Evolutionary conservation across 208 protist genomes (phyloP).

Genomic region (Vickermania ingenoplastis): DNA sequence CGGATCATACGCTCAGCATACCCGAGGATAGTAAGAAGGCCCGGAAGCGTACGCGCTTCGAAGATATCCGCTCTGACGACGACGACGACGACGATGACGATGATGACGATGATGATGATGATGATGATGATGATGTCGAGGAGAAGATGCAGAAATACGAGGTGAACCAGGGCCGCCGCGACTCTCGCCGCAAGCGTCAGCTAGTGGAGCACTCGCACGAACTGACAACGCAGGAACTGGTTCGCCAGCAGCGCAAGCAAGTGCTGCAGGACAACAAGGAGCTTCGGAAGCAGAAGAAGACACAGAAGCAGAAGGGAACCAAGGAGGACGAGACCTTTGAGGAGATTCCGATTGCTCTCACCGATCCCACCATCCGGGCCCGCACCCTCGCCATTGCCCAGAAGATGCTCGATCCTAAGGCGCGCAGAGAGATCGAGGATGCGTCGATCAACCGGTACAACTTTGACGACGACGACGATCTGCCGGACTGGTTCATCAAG

Average conservation of each 20-base stretch:
- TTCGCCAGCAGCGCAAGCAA: constrained; percentile 77
- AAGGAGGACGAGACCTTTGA: constrained; percentile 74
- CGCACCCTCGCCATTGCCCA: constrained; percentile 82
- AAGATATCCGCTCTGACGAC: constrained; percentile 29
- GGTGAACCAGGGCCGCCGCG: constrained; percentile 48
- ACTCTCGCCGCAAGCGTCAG: constrained; percentile 62
- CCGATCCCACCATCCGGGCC: constrained; percentile 75
- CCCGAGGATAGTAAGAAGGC: constrained; percentile 4
- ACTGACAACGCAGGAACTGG: constrained; percentile 73
- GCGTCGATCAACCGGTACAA: constrained; percentile 82
- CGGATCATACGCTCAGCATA: constrained; percentile 17
- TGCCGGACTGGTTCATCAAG: constrained; percentile 89
- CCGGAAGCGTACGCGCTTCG: constrained; percentile 38
- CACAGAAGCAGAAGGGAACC: constrained; percentile 35
- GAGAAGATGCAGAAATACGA: constrained; percentile 38
- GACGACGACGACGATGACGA: constrained; percentile 24
- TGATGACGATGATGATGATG: constrained; percentile 11
- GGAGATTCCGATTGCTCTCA: constrained; percentile 80
- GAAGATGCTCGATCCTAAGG: constrained; percentile 76
- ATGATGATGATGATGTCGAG: constrained; percentile 33
- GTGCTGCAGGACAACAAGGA: constrained; percentile 69
- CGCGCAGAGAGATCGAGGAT: constrained; percentile 80
- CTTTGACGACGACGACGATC: constrained; percentile 84
- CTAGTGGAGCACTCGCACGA: constrained; percentile 61
- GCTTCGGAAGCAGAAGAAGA: constrained; percentile 52